Evolutionary conservation across 257 asterid genomes (phyloP).

Genomic region (Orobanche coerulescens): DNA sequence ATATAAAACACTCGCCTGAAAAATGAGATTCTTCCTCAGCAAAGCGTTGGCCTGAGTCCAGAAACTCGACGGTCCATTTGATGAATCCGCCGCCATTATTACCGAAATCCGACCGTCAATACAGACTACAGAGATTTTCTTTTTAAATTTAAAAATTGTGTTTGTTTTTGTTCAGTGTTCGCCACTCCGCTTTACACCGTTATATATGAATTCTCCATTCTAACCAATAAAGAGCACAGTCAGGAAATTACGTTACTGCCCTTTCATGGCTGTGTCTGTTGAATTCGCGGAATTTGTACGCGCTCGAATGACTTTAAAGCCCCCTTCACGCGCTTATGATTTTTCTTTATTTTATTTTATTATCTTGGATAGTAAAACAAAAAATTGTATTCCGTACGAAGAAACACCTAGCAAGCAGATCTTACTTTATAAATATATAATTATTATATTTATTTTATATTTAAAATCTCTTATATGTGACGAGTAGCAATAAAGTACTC

Average conservation of each 20-base stretch:
- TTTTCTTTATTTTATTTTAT: no score
- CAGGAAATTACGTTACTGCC: constrained; percentile 29
- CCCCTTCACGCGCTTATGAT: constrained; percentile 23
- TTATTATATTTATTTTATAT: no score
- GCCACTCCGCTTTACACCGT: constrained; percentile 19
- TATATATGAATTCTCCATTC: constrained; percentile 20
- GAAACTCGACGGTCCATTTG: constrained; percentile 10
- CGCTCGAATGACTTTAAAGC: constrained; percentile 24
- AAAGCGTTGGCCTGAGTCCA: constrained; percentile 15
- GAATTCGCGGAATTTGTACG: constrained; percentile 6
- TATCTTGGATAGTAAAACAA: no score
- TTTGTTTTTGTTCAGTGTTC: neutral
- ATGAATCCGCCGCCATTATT: constrained; percentile 26
- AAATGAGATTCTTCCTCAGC: constrained; percentile 57
- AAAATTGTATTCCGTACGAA: no score
- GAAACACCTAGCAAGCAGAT: no score
- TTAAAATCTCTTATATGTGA: no score
- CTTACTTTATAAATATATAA: no score
- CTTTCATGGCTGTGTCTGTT: constrained; percentile 12
- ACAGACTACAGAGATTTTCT: neutral
- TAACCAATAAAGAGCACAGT: neutral
- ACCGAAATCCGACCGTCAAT: neutral
- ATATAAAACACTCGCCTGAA: constrained; percentile 62
- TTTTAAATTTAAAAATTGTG: neutral
- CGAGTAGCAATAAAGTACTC: no score